Conservation (phyloP, 176 grass and related monocot genomes). For the Oryza longistaminata region DNA sequence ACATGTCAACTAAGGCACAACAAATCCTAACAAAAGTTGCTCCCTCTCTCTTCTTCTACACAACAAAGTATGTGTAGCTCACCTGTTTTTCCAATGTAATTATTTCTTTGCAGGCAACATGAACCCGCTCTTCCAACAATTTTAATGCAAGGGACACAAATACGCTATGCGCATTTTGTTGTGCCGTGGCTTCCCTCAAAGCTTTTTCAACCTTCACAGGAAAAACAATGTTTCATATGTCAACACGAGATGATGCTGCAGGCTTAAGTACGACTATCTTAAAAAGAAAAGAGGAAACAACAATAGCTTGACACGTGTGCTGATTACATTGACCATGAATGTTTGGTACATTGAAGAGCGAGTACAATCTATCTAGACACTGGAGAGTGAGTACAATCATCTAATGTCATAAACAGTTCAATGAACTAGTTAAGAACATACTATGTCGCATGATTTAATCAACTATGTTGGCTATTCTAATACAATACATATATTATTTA, state of each 20-base stretch:
- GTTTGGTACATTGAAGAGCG: background rate
- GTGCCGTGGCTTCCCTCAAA: constrained; percentile 91
- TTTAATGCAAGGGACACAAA: constrained; percentile 90
- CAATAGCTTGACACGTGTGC: background rate
- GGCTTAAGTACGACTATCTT: background rate
- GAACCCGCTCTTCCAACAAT: constrained; percentile 88
- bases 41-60: background rate
- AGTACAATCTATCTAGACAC: background rate
- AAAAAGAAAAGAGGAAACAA: background rate
- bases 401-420: background rate
- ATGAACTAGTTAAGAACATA: background rate
- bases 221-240: background rate
- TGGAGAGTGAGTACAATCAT: background rate
- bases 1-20: background rate
- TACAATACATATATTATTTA: background rate
- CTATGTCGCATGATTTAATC: background rate
- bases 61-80: constrained; percentile 21
- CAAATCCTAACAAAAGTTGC: background rate
- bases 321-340: background rate
- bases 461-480: background rate
- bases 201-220: constrained; percentile 76
- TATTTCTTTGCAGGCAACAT: constrained; percentile 98
- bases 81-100: constrained; percentile 97
- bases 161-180: constrained; percentile 91
- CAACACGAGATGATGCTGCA: background rate